phyloP scores from a whole-genome alignment of 225 moss, liverwort and hornwort genomes.

The Pleurozium schreberi region DNA sequence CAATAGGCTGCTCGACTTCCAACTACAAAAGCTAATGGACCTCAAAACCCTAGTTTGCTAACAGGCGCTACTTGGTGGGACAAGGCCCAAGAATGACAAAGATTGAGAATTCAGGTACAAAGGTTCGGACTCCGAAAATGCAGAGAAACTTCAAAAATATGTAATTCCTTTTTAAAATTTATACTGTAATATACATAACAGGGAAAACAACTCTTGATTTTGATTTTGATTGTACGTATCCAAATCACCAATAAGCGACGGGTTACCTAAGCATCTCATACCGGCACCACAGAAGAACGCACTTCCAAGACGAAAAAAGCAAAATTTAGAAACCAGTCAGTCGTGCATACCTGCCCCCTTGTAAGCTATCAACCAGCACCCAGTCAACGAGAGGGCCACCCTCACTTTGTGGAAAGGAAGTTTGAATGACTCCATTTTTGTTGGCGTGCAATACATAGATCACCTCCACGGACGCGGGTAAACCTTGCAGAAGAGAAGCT shows the following conservation, averaged over 20 bases:
- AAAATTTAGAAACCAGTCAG: neutral
- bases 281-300: neutral
- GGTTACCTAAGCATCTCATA: neutral
- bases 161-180: too few species aligned
- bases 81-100: neutral
- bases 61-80: too few species aligned
- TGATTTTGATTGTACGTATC: neutral
- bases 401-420: slow-evolving; percentile 27
- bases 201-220: neutral
- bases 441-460: slow-evolving; percentile 83
- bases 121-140: neutral
- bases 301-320: neutral
- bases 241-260: neutral
- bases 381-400: slow-evolving; percentile 41
- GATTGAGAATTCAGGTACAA: neutral
- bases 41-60: neutral
- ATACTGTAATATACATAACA: too few species aligned
- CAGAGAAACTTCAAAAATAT: neutral
- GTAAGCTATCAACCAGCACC: slow-evolving; percentile 58
- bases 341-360: slow-evolving; percentile 57
- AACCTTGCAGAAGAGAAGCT: slow-evolving; percentile 32
- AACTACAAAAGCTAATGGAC: neutral
- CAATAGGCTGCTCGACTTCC: neutral
- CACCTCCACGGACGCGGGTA: slow-evolving; percentile 39
- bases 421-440: slow-evolving; percentile 53